Conservation (phyloP, 2,329 filamentous ascomycete genomes). For the Ophiocordyceps camponoti-rufipedis region DNA sequence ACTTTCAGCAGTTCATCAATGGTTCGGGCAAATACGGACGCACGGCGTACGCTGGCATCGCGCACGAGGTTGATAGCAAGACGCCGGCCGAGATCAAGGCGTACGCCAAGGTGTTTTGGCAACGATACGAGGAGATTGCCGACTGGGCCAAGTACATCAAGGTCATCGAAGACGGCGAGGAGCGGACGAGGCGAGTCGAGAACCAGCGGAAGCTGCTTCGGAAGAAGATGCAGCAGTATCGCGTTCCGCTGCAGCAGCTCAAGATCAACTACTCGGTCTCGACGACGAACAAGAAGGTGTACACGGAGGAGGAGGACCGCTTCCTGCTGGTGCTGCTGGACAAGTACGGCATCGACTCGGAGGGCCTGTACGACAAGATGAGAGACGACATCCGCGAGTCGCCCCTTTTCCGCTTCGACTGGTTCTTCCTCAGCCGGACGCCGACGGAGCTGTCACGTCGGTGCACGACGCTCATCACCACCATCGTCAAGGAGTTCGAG, state of each 20-base stretch:
- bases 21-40: constrained; percentile 86
- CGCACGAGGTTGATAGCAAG: constrained; percentile 84
- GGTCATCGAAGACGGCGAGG: constrained; percentile 83
- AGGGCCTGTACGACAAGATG: constrained; percentile 80
- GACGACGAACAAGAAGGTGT: constrained; percentile 99
- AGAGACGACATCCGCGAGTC: constrained; percentile 94
- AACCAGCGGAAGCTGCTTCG: constrained; percentile 84
- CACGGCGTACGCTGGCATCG: constrained; percentile 67
- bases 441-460: constrained; percentile 82
- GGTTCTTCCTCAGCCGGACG: constrained; percentile 95
- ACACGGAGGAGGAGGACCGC: constrained; percentile 93
- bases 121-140: constrained; percentile 75
- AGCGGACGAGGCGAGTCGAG: constrained; percentile 72
- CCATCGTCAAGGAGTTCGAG: constrained; percentile 89
- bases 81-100: constrained; percentile 65
- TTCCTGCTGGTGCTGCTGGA: constrained; percentile 90
- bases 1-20: constrained; percentile 97
- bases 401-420: constrained; percentile 92
- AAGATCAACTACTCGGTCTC: constrained; percentile 98
- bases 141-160: constrained; percentile 82
- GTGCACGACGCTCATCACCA: constrained; percentile 85
- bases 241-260: constrained; percentile 92
- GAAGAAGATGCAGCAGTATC: constrained; percentile 91
- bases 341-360: constrained; percentile 78
- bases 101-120: constrained; percentile 94